phyloP scores from a whole-genome alignment of 2,329 filamentous ascomycete genomes.

The Penicillium sp. region DNA sequence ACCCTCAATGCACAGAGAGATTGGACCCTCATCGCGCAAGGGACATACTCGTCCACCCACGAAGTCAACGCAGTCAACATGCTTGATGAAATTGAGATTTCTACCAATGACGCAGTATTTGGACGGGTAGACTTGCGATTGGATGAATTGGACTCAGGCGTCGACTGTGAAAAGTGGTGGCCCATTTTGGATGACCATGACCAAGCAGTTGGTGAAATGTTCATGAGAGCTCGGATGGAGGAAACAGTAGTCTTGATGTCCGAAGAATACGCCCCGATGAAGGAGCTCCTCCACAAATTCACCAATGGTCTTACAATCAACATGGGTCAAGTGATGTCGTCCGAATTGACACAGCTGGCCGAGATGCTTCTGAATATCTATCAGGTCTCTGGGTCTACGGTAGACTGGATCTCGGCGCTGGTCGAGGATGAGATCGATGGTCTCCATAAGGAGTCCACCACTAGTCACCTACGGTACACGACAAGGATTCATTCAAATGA shows the following conservation, averaged over 20 bases:
- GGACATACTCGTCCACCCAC: constrained; percentile 43
- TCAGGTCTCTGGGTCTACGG: constrained; percentile 80
- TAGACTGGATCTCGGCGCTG: constrained; percentile 87
- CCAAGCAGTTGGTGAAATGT: constrained; percentile 75
- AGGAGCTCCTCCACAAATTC: constrained; percentile 81
- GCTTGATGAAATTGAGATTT: constrained; percentile 48
- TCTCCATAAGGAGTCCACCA: constrained; percentile 74
- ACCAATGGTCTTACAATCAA: constrained; percentile 79
- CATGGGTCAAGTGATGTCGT: constrained; percentile 75
- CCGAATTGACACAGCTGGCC: constrained; percentile 74
- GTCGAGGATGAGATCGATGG: constrained; percentile 98
- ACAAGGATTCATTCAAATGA: constrained; percentile 65
- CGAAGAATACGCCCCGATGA: constrained; percentile 79
- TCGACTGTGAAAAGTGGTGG: constrained; percentile 86
- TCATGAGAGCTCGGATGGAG: constrained; percentile 79
- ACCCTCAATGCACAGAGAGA: constrained; percentile 50
- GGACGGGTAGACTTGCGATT: constrained; percentile 75
- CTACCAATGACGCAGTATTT: constrained; percentile 47
- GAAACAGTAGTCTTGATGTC: constrained; percentile 87
- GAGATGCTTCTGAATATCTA: constrained; percentile 92
- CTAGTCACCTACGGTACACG: constrained; percentile 61
- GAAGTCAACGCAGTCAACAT: constrained; percentile 42
- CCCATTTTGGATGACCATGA: constrained; percentile 74
- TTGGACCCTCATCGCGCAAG: constrained; percentile 50
- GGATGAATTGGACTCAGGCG: constrained; percentile 72